Evolutionary conservation across 768 basidiomycete genomes (phyloP), one percentile per base, ranked within the genome.

Genomic region (Omphalotus guepiniiformis): DNA sequence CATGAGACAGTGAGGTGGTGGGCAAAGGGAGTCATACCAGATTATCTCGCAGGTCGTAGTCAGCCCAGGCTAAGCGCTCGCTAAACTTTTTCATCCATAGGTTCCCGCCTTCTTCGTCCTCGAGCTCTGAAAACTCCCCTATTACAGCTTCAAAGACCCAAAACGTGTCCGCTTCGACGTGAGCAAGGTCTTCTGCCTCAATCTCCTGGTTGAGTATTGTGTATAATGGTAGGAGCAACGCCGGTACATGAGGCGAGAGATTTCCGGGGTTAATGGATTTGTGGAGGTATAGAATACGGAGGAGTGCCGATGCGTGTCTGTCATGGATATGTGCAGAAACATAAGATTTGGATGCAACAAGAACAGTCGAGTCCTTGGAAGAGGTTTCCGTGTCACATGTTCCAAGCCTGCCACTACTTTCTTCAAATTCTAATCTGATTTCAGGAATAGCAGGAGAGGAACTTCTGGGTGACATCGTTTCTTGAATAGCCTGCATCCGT

Each of bases 121-220:
- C 82, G n/a, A 91, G 60, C 42, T 87, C 88, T 1, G 78, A 70
- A 40, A 90, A 78, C 56, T 90, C 88, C 22, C 81, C 79, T 0
- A 88, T 67, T 55, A 90, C 71, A 0, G 80, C 75, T 60, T 89
- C 86, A 47, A 90, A 85, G 4, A 89, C 56, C 88, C 88, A 91
- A 60, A 91, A 91, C 0, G 83, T 75, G 56, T 91, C 88, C 2
- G 88, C 88, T 61, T 91, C 88, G 4, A 74, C 75, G 59, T 89
- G 85, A 0, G 76, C 71, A 8, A 76, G 60, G 35, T 86, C 83
- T 45, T 78, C 74, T 0, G 73, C 63, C 15, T 85, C 76, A 1
- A 80, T 69, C 56, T 89, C 87, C 57, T 79, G 75, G 15, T 68
- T 63, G 40, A 88, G 65, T 0, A 76, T 78, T 6, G 74, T 73